Percentiles rank a stretch among this genome's conserved stretches.
These are phyloP conservation scores for Rauvolfia tetraphylla DNA, from an alignment of 257 asterid genomes.

Conservation along the genomic window DNA sequence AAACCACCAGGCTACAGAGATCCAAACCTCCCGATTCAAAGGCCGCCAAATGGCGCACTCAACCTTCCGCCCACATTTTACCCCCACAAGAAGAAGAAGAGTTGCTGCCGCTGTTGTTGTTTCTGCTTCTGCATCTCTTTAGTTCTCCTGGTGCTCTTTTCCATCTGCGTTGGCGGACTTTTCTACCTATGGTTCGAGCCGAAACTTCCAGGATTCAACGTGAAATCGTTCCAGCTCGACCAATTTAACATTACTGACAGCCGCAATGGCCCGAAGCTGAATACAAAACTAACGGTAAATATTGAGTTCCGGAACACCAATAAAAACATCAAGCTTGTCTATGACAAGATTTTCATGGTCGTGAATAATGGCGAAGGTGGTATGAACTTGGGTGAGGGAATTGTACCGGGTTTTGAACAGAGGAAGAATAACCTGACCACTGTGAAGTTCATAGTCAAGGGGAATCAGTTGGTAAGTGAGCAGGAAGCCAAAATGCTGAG, in stretches of 20 bases:
- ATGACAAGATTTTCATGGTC: constrained; percentile 21
- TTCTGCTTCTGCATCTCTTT: constrained; percentile 25
- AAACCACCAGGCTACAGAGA: constrained; percentile 59
- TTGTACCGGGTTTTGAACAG: constrained; percentile 11
- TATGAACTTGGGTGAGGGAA: constrained; percentile 5
- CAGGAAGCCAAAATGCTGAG: not conserved
- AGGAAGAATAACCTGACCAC: constrained; percentile 6
- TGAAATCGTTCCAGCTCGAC: constrained; percentile 31
- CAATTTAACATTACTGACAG: constrained; percentile 22
- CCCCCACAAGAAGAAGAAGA: constrained; percentile 13
- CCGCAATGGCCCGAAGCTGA: constrained; percentile 27
- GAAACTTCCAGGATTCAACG: constrained; percentile 36
- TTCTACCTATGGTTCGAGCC: constrained; percentile 47
- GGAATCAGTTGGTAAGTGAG: not conserved
- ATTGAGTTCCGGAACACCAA: constrained; percentile 39
- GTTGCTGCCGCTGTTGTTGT: constrained; percentile 34
- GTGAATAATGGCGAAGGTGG: constrained; percentile 15
- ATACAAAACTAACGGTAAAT: constrained; percentile 19
- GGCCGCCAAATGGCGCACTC: constrained; percentile 18
- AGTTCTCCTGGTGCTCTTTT: constrained; percentile 19
- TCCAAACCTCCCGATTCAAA: constrained; percentile 22
- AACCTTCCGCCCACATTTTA: constrained; percentile 36
- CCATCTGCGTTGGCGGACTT: constrained; percentile 19
- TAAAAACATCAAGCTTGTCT: constrained; percentile 27
- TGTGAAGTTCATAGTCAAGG: constrained; percentile 8